phyloP scores from a whole-genome alignment of 805 yeast genomes.

The Nakazawaea laoshanensis region DNA sequence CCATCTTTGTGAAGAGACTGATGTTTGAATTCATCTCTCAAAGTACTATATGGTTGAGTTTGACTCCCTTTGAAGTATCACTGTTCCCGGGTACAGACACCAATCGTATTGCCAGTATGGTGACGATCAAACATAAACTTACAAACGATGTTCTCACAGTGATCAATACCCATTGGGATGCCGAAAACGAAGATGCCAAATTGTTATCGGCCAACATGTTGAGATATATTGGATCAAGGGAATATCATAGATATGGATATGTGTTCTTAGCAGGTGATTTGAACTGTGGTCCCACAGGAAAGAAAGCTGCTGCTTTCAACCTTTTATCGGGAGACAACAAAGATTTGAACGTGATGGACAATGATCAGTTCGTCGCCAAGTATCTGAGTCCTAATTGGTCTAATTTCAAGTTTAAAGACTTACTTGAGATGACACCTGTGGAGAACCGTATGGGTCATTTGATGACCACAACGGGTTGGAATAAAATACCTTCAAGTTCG shows the following conservation, averaged over 20 bases:
- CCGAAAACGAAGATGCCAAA: constrained; percentile 36
- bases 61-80: constrained; percentile 46
- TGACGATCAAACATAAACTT: constrained; percentile 15
- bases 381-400: constrained; percentile 13
- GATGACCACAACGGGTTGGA: constrained; percentile 33
- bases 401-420: constrained; percentile 21
- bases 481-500: constrained; percentile 13
- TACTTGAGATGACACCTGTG: constrained; percentile 16
- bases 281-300: constrained; percentile 39
- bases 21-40: constrained; percentile 30
- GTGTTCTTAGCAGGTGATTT: constrained; percentile 49
- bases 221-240: constrained; percentile 27
- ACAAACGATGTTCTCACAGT: constrained; percentile 20
- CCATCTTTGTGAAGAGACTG: constrained; percentile 30
- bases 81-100: constrained; percentile 31
- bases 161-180: constrained; percentile 45
- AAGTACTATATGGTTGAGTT: constrained; percentile 45
- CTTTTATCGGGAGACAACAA: constrained; percentile 17
- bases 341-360: constrained; percentile 11
- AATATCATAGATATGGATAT: constrained; percentile 22
- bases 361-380: constrained; percentile 15
- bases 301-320: constrained; percentile 24
- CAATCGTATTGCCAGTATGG: constrained; percentile 29
- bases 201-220: constrained; percentile 35
- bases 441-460: constrained; percentile 24